A percentile compares a stretch with the other conserved stretches of the same genome.
Conservation (phyloP, 129 eudicot genomes). For the Gnaphalium uliginosum region DNA sequence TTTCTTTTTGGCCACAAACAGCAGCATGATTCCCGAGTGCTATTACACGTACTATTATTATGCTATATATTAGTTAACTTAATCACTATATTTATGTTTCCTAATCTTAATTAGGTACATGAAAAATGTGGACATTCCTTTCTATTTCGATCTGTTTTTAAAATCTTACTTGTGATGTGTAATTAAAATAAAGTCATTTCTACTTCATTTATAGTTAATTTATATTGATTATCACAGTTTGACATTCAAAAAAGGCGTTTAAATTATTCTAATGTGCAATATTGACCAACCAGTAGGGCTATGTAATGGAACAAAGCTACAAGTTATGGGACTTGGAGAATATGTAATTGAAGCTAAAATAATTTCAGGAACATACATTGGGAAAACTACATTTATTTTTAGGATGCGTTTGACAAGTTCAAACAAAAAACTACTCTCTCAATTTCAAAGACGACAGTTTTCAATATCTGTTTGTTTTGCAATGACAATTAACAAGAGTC, state of each 20-base stretch:
- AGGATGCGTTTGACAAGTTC: not conserved
- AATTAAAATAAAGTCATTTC: no score
- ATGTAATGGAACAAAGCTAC: not conserved
- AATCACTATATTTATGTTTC: no score
- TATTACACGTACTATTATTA: constrained; percentile 1
- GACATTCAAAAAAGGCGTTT: not conserved
- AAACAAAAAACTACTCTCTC: not conserved
- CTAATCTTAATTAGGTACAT: no score
- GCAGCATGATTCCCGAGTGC: constrained; percentile 10
- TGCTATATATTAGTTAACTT: not conserved
- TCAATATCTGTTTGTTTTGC: not conserved
- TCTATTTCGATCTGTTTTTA: no score
- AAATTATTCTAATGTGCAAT: no score
- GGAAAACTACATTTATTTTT: not conserved
- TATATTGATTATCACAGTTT: no score
- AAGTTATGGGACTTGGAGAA: not conserved
- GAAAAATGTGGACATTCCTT: no score
- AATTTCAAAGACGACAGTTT: not conserved
- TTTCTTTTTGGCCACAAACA: not conserved
- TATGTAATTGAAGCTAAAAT: not conserved
- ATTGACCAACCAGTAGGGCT: not conserved
- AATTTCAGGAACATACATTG: not conserved
- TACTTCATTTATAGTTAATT: no score
- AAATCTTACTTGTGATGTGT: no score
- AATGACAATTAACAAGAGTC: not conserved